These are phyloP conservation scores for Saccharomycodes ludwigii DNA, from an alignment of 805 yeast genomes.

Conservation along the genomic window DNA sequence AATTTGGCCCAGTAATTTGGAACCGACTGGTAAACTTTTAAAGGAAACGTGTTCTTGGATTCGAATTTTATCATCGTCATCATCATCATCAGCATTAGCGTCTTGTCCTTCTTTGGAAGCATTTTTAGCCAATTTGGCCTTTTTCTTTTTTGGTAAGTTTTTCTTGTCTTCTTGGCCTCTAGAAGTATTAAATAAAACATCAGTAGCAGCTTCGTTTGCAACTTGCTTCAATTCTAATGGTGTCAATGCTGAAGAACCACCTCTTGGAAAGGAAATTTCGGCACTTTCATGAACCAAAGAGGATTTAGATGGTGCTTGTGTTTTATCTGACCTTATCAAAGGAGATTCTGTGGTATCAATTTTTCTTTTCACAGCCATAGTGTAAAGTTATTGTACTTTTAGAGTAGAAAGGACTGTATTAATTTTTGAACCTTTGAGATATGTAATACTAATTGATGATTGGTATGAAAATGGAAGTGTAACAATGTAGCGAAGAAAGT, in stretches of 20 bases:
- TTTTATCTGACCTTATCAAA: slow-evolving; percentile 27
- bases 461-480: too few relatives aligned
- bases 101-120: slow-evolving; percentile 14
- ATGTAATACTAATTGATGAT: too few relatives aligned
- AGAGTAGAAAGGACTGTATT: background rate
- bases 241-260: slow-evolving; percentile 77
- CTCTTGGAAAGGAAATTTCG: slow-evolving; percentile 72
- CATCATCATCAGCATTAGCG: slow-evolving; percentile 20
- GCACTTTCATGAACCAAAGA: slow-evolving; percentile 25
- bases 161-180: slow-evolving; percentile 16
- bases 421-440: too few relatives aligned
- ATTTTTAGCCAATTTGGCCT: slow-evolving; percentile 11
- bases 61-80: slow-evolving; percentile 17
- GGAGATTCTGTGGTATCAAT: slow-evolving; percentile 35
- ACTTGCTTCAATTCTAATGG: slow-evolving; percentile 89
- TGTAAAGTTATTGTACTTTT: slow-evolving; percentile 9
- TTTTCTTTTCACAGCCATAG: slow-evolving; percentile 30
- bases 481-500: too few relatives aligned
- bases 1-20: slow-evolving; percentile 68
- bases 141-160: slow-evolving; percentile 5
- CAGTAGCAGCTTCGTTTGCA: slow-evolving; percentile 82
- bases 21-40: slow-evolving; percentile 56
- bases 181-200: slow-evolving; percentile 51
- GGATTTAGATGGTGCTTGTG: slow-evolving; percentile 26
- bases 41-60: slow-evolving; percentile 42